Base-by-base conservation (phyloP, 805 yeast species). In the Saturnispora serradocipensis region DNA sequence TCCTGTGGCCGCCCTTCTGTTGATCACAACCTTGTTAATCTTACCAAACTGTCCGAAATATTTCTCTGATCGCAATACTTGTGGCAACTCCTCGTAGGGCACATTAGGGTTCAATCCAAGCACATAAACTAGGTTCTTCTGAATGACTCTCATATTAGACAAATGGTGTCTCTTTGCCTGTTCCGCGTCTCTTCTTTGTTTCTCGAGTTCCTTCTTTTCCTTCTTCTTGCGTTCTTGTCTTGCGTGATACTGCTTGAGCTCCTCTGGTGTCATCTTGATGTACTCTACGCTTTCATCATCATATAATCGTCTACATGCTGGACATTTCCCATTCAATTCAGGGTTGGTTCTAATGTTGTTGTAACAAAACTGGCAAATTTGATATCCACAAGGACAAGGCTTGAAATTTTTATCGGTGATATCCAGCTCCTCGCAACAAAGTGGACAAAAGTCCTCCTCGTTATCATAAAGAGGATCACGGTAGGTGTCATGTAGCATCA, bases 321-420 rank as follows among this genome's bases (percentile, higher is more conserved):
- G 99, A 71, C 99, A 93, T 59, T 88, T 80, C 3, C 97, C 98
- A 65, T 90, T 90, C 56, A 91, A 72, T 66, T 93, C 97, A 1
- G 97, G 97, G 60, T 91, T 91, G 58, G 88, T 93, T 57, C 97
- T 79, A 61, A 93, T 93, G 67, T 90, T 91, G 71, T 93, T 93
- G 75, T 91, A 93, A 68, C 99, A 93, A 66, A 93, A 93, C 74
- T 91, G 98, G 68, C 99, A 93, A 53, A 93, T 87, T 67, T 95
- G 97, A 64, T 93, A 93, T 18, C 99, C 99, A 72, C 99, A 93
- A 1, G 98, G 98, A 73, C 99, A 93, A n/a, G 99, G 99, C 67
- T 86, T 88, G 75, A 93, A 93, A 71, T 89, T 88, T 64, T 86
- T 88, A 69, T 93, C 99, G 16, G 96, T 86, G 46, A 91, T 82